These are phyloP conservation scores for Berberis vulgaris DNA, from an alignment of 164 flowering plant species.

Conservation along the genomic window DNA sequence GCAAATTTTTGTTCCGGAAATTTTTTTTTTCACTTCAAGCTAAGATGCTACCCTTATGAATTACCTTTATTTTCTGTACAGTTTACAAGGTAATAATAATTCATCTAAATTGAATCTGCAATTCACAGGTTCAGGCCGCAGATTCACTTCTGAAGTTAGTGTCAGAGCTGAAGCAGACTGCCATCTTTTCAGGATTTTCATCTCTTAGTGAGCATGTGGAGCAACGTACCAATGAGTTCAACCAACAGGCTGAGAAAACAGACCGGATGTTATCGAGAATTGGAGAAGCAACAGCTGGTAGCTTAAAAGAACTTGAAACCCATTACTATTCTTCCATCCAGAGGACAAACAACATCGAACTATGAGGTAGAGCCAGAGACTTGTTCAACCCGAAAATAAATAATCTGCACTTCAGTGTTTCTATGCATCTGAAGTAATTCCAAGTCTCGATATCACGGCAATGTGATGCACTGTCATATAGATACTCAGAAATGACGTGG, in stretches of 20 bases:
- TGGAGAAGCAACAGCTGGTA: not conserved
- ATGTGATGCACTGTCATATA: no score
- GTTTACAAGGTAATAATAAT: no score
- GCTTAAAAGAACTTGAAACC: not conserved
- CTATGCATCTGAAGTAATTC: no score
- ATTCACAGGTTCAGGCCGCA: constrained; percentile 83
- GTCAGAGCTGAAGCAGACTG: constrained; percentile 94
- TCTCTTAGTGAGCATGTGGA: constrained; percentile 91
- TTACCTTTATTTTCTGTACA: no score
- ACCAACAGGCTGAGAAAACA: constrained; percentile 59
- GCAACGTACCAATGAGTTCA: constrained; percentile 53
- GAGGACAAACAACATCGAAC: not conserved
- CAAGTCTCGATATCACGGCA: no score
- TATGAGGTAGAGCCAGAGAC: not conserved
- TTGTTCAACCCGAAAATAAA: no score
- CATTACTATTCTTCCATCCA: not conserved
- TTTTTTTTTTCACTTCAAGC: no score
- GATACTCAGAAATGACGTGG: no score
- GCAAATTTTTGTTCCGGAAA: no score
- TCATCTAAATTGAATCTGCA: not conserved
- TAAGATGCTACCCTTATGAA: no score
- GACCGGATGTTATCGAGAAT: constrained; percentile 15
- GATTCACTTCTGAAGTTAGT: constrained; percentile 88
- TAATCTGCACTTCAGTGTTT: no score
- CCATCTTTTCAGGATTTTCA: constrained; percentile 90